Conservation (phyloP, 169 alveolate species). For the Ichthyophthirius multifiliis region DNA sequence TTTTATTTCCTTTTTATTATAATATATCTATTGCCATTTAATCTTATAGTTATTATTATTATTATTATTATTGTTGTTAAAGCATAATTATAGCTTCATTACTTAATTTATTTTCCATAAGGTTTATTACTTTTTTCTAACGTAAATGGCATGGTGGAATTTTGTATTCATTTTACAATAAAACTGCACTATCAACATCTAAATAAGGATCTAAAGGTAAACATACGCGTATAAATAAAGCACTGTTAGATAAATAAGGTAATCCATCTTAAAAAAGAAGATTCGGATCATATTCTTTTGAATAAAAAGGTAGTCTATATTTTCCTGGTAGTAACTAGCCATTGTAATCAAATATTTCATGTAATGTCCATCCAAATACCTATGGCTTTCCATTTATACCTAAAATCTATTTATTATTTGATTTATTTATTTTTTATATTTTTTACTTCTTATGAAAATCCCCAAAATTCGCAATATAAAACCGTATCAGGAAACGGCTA, state of each 20-base stretch:
- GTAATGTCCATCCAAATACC: background rate
- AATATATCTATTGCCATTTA: too few species aligned
- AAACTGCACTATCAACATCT: background rate
- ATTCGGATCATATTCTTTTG: background rate
- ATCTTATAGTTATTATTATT: background rate
- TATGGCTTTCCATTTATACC: background rate
- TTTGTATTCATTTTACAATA: background rate
- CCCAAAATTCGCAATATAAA: background rate
- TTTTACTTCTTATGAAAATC: background rate
- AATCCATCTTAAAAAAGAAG: background rate
- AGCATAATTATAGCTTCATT: background rate
- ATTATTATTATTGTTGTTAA: background rate
- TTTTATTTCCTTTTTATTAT: background rate
- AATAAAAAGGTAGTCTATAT: background rate
- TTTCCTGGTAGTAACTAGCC: background rate
- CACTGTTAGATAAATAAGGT: background rate
- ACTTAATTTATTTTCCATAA: background rate
- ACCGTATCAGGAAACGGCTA: constrained; percentile 10
- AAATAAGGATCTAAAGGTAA: constrained; percentile 2
- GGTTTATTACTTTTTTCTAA: background rate
- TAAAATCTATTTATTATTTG: background rate
- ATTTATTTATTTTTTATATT: too few species aligned
- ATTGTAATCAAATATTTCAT: background rate
- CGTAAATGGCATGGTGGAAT: background rate
- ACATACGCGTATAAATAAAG: background rate